Evolutionary conservation across 768 basidiomycete genomes (phyloP).

Genomic region (Calocybe indica): DNA sequence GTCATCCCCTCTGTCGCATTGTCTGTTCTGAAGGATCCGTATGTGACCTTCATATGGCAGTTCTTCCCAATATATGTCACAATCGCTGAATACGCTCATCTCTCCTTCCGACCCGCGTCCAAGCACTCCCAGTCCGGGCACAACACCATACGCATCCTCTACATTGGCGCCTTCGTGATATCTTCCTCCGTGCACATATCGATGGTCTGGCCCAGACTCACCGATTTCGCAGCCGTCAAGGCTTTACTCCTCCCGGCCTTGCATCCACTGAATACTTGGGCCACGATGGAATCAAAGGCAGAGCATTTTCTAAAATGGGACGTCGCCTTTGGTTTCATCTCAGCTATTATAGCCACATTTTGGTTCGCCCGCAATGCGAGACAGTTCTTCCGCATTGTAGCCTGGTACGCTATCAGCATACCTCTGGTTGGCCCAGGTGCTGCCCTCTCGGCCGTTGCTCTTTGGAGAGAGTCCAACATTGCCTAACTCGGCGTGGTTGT

Average conservation of each 20-base stretch:
- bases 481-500: too few species aligned
- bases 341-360: conserved; percentile 37
- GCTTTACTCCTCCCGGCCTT: conserved; percentile 31
- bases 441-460: conserved; percentile 36
- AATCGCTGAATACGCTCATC: conserved; percentile 33
- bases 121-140: conserved; percentile 28
- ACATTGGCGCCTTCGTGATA: conserved; percentile 33
- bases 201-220: conserved; percentile 28
- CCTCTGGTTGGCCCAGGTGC: conserved; percentile 46
- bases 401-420: conserved; percentile 38
- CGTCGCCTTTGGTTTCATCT: conserved; percentile 27
- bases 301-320: conserved; percentile 52
- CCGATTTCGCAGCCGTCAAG: conserved; percentile 23
- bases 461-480: conserved; percentile 39
- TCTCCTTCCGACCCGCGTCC: conserved; percentile 30
- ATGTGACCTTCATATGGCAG: conserved; percentile 50
- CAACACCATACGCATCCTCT: conserved; percentile 28
- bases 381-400: conserved; percentile 26
- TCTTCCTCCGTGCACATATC: conserved; percentile 37
- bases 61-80: conserved; percentile 41
- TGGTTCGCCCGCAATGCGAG: conserved; percentile 37
- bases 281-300: conserved; percentile 19
- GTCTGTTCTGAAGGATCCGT: conserved; percentile 33
- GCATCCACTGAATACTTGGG: conserved; percentile 16
- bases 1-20: conserved; percentile 42